Conservation (phyloP, 2,329 filamentous ascomycete genomes). For the Myriosclerotinia scirpicola region DNA sequence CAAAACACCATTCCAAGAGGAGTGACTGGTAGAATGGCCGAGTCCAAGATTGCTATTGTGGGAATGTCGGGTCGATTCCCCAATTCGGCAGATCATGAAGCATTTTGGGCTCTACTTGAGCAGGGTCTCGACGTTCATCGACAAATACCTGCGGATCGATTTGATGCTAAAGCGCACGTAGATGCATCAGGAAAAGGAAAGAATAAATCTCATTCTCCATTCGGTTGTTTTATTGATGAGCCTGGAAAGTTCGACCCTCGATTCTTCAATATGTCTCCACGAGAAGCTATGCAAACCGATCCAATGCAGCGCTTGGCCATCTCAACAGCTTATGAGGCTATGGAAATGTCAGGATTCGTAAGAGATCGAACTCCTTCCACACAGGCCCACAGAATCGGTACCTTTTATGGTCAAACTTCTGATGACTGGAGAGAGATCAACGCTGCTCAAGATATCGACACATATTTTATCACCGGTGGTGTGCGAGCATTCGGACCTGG, state of each 20-base stretch:
- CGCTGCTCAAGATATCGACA: constrained; percentile 33
- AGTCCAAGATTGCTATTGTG: constrained; percentile 62
- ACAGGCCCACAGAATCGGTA: constrained; percentile 44
- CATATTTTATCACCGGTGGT: constrained; percentile 36
- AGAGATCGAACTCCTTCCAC: constrained; percentile 32
- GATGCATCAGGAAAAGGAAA: constrained; percentile 69
- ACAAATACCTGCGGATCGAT: constrained; percentile 56
- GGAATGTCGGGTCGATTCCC: constrained; percentile 79
- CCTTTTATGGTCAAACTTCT: constrained; percentile 30
- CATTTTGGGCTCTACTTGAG: constrained; percentile 72
- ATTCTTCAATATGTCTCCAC: constrained; percentile 83
- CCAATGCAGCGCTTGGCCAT: constrained; percentile 76
- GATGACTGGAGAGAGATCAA: constrained; percentile 31
- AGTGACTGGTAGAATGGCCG: constrained; percentile 24
- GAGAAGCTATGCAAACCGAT: constrained; percentile 75
- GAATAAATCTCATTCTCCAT: constrained; percentile 74
- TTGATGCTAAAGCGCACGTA: constrained; percentile 68
- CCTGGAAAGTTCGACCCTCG: constrained; percentile 73
- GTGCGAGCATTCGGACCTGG: constrained; percentile 36
- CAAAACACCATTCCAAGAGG: constrained; percentile 28
- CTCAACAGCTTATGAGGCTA: constrained; percentile 70
- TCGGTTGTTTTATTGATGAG: constrained; percentile 68
- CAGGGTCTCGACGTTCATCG: constrained; percentile 73
- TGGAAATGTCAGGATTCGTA: constrained; percentile 23
- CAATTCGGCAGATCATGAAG: constrained; percentile 66